Base-by-base conservation (phyloP, 257 asterid genomes). In the Solanum chaucha region DNA sequence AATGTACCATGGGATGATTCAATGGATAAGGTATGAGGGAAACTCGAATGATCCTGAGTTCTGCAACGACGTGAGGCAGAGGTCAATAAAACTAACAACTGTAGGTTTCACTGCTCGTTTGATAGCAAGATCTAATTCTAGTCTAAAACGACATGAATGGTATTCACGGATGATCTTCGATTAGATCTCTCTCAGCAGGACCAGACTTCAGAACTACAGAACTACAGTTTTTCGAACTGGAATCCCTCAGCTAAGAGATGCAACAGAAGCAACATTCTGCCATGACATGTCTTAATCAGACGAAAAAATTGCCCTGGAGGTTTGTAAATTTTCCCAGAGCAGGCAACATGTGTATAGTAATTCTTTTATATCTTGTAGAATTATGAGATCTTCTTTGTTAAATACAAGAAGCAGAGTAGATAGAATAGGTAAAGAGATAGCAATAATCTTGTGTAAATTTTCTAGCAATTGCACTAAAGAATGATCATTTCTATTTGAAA, bases 91-190 rank as follows among this genome's bases (percentile, higher is more conserved):
- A 40, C 89, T 91, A 24, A 93, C 93, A 0, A 95, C 98, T 5
- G 99, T 97, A 3, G 99, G 99, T 20, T 91, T 91, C 32, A 97
- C 99, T 15, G 99, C 99, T 5, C 97, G 99, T 26, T 97, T 98
- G 3, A 48, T 97, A 90, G 97, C 97, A 36, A 86, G 95, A 75
- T 93, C 93, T 9, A 93, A 91, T 61, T 96, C 98, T 8, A 83
- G 89, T 89, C 41, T 28, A 65, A 77, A 89, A 15, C 13, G 88
- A 80, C 40, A 87, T 9, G 10, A 71, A 59, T 19, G 81, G 86
- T 86, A 72, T 14, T 59, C 89, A 51, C 34, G 88, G 92, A 85
- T 91, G 86, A 89, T 38, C 10, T 26, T 48, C 40, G 35, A 48
- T 17, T 10, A 38, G n/a, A 81, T 30, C 71, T 28, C 8, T 83